Percentiles rank a stretch among this genome's conserved stretches.
phyloP scores from a whole-genome alignment of 345 rosid genomes.

The Schrenkiella parvula region DNA sequence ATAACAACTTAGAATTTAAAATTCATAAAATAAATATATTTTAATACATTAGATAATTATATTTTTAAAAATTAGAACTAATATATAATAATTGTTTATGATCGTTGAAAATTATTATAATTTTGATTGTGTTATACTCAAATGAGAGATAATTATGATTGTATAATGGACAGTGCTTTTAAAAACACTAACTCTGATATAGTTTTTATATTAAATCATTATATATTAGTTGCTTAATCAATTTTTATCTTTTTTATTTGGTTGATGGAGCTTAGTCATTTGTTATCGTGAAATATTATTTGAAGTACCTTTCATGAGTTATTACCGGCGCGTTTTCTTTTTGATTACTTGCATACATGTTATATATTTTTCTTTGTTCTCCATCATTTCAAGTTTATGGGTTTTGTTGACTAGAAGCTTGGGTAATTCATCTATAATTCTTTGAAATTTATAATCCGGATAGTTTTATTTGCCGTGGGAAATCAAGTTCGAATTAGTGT shows the following conservation, averaged over 20 bases:
- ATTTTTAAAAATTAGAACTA: no score
- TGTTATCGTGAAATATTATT: background rate
- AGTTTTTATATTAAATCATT: no score
- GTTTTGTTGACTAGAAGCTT: background rate
- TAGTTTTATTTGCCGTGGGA: no score
- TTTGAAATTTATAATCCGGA: background rate
- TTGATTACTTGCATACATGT: background rate
- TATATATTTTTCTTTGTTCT: background rate
- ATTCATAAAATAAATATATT: no score
- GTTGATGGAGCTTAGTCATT: background rate
- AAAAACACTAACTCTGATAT: no score
- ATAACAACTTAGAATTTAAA: no score
- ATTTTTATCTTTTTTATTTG: background rate
- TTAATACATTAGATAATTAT: no score
- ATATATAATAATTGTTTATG: no score
- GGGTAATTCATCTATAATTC: background rate
- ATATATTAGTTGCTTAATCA: background rate
- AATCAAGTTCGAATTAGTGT: background rate
- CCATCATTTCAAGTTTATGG: conserved; percentile 3
- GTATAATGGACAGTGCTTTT: no score
- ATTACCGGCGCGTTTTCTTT: background rate
- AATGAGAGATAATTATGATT: no score
- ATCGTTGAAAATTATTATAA: no score
- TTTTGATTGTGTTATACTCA: no score
- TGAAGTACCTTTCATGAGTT: background rate